These are phyloP conservation scores for Grigorovia jiainica DNA, from an alignment of 805 yeast genomes.

Conservation along the genomic window DNA sequence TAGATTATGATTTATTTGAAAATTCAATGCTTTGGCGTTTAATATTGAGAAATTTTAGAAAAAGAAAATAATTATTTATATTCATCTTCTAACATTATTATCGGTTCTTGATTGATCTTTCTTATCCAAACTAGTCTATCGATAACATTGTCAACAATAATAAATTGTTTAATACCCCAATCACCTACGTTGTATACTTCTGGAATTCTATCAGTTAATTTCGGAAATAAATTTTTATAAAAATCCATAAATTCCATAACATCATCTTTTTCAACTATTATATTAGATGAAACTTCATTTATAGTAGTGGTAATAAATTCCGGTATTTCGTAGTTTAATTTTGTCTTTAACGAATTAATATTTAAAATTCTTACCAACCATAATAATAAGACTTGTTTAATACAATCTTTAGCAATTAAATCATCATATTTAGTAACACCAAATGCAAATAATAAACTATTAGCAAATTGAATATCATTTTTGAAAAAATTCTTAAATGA, in stretches of 20 bases:
- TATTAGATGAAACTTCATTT: slow-evolving; percentile 28
- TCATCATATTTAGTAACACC: slow-evolving; percentile 50
- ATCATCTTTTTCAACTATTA: slow-evolving; percentile 41
- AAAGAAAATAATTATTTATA: neutral
- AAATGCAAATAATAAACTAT: slow-evolving; percentile 44
- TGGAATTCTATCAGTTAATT: slow-evolving; percentile 40
- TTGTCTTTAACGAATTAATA: slow-evolving; percentile 21
- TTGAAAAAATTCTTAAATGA: slow-evolving; percentile 52
- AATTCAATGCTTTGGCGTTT: too few species aligned
- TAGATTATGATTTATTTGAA: too few species aligned
- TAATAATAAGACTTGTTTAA: slow-evolving; percentile 50
- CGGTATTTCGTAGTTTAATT: slow-evolving; percentile 32
- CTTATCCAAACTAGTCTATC: slow-evolving; percentile 41
- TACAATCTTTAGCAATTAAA: slow-evolving; percentile 36
- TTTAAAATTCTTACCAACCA: slow-evolving; percentile 57
- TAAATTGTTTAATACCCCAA: slow-evolving; percentile 35
- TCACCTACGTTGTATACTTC: slow-evolving; percentile 45
- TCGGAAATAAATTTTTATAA: slow-evolving; percentile 46
- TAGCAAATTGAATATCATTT: slow-evolving; percentile 43
- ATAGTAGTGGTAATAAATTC: slow-evolving; percentile 39
- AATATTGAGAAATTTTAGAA: too few species aligned
- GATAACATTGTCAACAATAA: slow-evolving; percentile 42
- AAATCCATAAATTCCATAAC: slow-evolving; percentile 44
- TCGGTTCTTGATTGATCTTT: slow-evolving; percentile 29
- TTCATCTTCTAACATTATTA: slow-evolving; percentile 22